Conservation (phyloP, 768 basidiomycete genomes). For the Mycena galopus region DNA sequence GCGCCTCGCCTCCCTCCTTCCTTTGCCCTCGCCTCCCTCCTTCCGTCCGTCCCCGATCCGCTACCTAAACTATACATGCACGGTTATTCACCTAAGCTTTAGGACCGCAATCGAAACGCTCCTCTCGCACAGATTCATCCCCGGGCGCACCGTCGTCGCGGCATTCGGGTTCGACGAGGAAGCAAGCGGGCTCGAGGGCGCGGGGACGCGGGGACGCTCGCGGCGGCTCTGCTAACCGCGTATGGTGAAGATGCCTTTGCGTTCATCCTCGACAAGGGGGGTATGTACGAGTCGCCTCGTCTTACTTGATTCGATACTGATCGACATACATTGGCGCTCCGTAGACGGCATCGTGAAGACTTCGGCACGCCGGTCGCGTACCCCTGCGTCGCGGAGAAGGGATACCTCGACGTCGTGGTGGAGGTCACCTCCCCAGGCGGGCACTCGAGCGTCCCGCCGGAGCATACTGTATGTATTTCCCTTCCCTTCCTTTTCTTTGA, state of each 20-base stretch:
- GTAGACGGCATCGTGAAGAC: constrained; percentile 34
- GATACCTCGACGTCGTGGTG: constrained; percentile 55
- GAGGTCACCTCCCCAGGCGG: constrained; percentile 68
- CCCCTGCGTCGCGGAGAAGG: constrained; percentile 66
- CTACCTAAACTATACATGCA: too few species aligned
- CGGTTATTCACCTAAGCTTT: too few species aligned
- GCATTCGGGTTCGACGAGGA: constrained; percentile 68
- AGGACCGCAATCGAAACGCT: constrained; percentile 36
- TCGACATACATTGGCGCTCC: neutral
- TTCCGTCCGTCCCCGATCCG: neutral
- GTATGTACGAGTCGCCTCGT: neutral
- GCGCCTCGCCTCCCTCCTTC: too few species aligned
- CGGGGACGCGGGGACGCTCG: constrained; percentile 52
- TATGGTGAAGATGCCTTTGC: constrained; percentile 71
- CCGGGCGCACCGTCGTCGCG: constrained; percentile 38
- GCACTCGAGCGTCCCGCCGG: constrained; percentile 73
- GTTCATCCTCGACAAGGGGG: constrained; percentile 77
- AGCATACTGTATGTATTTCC: constrained; percentile 62
- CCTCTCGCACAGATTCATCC: constrained; percentile 33
- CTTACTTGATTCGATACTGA: too few species aligned
- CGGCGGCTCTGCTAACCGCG: constrained; percentile 52
- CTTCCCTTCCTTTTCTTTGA: neutral
- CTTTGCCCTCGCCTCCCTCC: neutral
- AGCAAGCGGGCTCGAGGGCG: constrained; percentile 58
- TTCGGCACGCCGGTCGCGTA: constrained; percentile 56